Evolutionary conservation across 257 asterid species (phyloP).

Genomic region (Euphrasia confusa): DNA sequence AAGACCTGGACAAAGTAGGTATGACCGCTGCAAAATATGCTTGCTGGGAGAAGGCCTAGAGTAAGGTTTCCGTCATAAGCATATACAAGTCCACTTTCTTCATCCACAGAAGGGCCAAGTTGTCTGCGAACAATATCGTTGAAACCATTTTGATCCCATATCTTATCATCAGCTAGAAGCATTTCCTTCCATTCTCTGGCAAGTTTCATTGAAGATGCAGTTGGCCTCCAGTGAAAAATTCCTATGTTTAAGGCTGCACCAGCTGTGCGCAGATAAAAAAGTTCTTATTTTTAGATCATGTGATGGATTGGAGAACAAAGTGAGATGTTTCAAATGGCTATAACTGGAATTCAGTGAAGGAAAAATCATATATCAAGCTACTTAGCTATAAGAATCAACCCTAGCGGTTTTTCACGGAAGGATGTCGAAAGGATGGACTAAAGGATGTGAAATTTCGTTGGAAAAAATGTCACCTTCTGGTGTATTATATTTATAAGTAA

Average conservation of each 20-base stretch:
- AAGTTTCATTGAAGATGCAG: conserved; percentile 67
- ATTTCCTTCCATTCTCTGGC: conserved; percentile 89
- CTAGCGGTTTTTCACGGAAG: background rate
- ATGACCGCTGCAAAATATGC: conserved; percentile 97
- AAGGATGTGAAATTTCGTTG: conserved; percentile 1
- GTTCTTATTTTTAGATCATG: background rate
- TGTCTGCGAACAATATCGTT: conserved; percentile 73
- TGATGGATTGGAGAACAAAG: conserved; percentile 11
- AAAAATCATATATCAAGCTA: conserved; percentile 15
- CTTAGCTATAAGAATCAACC: conserved; percentile 1
- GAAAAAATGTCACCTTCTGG: background rate
- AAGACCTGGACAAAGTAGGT: conserved; percentile 95
- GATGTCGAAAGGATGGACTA: background rate
- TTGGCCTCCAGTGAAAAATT: conserved; percentile 97
- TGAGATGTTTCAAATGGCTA: conserved; percentile 12
- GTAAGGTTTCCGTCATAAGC: conserved; percentile 97
- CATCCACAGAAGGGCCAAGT: conserved; percentile 95
- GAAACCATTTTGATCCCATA: conserved; percentile 98
- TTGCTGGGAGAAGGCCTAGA: conserved; percentile 92
- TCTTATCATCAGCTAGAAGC: conserved; percentile 72
- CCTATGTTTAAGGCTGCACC: conserved; percentile 93
- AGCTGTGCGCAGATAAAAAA: conserved; percentile 39
- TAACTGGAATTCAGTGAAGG: conserved; percentile 10
- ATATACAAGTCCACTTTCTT: conserved; percentile 89
- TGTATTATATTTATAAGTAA: background rate